These are phyloP conservation scores for Epichloe gansuensis DNA, from an alignment of 2,329 filamentous ascomycete species.

Conservation along the genomic window DNA sequence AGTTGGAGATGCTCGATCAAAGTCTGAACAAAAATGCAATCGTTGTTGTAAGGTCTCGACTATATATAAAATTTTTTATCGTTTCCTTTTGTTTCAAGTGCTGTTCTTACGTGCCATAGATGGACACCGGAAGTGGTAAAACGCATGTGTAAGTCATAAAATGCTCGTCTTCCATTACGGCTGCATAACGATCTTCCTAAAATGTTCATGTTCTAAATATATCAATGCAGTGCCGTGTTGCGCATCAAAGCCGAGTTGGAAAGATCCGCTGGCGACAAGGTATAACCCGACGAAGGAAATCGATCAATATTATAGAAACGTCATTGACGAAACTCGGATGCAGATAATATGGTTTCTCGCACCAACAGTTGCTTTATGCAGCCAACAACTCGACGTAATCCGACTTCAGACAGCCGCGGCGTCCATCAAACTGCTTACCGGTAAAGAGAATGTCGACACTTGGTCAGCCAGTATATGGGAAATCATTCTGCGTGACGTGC, in stretches of 20 bases:
- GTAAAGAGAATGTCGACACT: constrained; percentile 55
- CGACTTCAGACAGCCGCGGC: constrained; percentile 44
- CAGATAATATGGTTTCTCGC: constrained; percentile 59
- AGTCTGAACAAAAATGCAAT: constrained; percentile 59
- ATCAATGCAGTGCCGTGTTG: constrained; percentile 43
- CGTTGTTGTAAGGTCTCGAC: constrained; percentile 41
- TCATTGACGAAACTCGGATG: neutral
- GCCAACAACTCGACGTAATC: constrained; percentile 53
- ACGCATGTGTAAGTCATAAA: constrained; percentile 52
- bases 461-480: constrained; percentile 64
- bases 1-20: constrained; percentile 61
- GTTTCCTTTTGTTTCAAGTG: neutral
- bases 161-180: neutral
- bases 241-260: constrained; percentile 55
- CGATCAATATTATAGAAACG: neutral
- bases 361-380: constrained; percentile 53
- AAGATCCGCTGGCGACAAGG: constrained; percentile 38
- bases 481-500: constrained; percentile 46
- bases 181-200: neutral
- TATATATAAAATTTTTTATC: neutral
- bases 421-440: constrained; percentile 49
- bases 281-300: constrained; percentile 16
- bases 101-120: constrained; percentile 31
- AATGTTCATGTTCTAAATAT: neutral
- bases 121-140: constrained; percentile 72